phyloP scores from a whole-genome alignment of 768 basidiomycete genomes.

The Cubamyces lactineus region DNA sequence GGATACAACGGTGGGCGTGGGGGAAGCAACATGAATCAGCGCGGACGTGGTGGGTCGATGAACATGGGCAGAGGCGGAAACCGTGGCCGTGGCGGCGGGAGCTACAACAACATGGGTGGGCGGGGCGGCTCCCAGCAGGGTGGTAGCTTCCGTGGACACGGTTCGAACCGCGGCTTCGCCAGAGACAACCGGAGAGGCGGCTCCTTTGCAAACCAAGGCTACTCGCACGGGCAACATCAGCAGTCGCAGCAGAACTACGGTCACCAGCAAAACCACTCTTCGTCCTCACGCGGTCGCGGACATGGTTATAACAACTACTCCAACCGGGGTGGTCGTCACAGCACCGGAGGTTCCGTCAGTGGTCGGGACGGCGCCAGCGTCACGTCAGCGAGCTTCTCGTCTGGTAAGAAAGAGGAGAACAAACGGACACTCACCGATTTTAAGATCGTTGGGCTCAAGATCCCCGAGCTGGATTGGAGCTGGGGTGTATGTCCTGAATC shows the following conservation, averaged over 20 bases:
- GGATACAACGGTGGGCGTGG: slow-evolving; percentile 48
- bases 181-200: slow-evolving; percentile 69
- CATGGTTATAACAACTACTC: slow-evolving; percentile 50
- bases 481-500: slow-evolving; percentile 68
- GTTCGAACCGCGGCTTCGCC: slow-evolving; percentile 67
- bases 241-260: slow-evolving; percentile 41
- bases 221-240: slow-evolving; percentile 38
- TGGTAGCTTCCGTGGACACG: slow-evolving; percentile 57
- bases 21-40: slow-evolving; percentile 41
- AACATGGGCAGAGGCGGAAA: slow-evolving; percentile 33
- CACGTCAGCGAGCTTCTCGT: slow-evolving; percentile 27
- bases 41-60: slow-evolving; percentile 49
- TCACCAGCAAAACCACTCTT: slow-evolving; percentile 38
- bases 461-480: slow-evolving; percentile 80
- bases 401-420: slow-evolving; percentile 86
- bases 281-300: slow-evolving; percentile 59
- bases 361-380: slow-evolving; percentile 50
- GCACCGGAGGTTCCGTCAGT: slow-evolving; percentile 38
- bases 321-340: slow-evolving; percentile 45
- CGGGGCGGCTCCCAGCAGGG: slow-evolving; percentile 50
- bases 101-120: slow-evolving; percentile 43
- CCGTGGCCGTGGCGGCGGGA: slow-evolving; percentile 43
- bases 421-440: slow-evolving; percentile 96
- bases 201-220: slow-evolving; percentile 53
- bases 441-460: slow-evolving; percentile 90